phyloP scores from a whole-genome alignment of 441 rosid species.

The Gossypium davidsonii region DNA sequence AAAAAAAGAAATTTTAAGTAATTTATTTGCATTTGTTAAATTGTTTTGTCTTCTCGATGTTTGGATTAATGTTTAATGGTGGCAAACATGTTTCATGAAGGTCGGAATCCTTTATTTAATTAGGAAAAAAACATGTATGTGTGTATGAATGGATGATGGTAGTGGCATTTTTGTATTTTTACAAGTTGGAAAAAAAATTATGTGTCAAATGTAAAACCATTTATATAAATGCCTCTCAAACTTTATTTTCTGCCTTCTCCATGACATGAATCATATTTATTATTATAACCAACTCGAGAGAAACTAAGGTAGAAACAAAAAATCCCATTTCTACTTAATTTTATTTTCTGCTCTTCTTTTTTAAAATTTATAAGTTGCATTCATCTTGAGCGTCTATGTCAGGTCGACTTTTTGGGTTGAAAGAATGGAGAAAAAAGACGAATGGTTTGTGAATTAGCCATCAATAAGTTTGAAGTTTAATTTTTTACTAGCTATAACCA shows the following conservation, averaged over 20 bases:
- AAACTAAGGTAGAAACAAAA: background rate
- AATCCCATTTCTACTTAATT: background rate
- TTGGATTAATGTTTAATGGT: background rate
- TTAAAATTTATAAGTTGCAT: background rate
- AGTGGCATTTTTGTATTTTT: conserved; percentile 2
- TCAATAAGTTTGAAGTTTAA: background rate
- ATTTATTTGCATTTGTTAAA: conserved; percentile 8
- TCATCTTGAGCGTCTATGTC: background rate
- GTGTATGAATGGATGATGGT: background rate
- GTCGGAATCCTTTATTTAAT: background rate
- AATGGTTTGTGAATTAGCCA: background rate
- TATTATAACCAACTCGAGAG: background rate
- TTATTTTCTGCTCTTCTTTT: background rate
- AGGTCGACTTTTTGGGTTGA: background rate
- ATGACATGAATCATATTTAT: conserved; percentile 2
- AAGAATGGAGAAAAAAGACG: background rate
- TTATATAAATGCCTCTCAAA: conserved; percentile 5
- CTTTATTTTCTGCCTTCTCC: conserved; percentile 17
- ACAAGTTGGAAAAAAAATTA: background rate
- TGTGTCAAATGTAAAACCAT: conserved; percentile 17
- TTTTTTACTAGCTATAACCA: too few species aligned
- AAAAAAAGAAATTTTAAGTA: background rate
- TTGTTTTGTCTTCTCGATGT: background rate
- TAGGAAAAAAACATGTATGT: background rate
- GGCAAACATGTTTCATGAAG: background rate